These are phyloP conservation scores for Trichosporon ovoides DNA, from an alignment of 1,284 basidiomycete species.

Conservation along the genomic window DNA sequence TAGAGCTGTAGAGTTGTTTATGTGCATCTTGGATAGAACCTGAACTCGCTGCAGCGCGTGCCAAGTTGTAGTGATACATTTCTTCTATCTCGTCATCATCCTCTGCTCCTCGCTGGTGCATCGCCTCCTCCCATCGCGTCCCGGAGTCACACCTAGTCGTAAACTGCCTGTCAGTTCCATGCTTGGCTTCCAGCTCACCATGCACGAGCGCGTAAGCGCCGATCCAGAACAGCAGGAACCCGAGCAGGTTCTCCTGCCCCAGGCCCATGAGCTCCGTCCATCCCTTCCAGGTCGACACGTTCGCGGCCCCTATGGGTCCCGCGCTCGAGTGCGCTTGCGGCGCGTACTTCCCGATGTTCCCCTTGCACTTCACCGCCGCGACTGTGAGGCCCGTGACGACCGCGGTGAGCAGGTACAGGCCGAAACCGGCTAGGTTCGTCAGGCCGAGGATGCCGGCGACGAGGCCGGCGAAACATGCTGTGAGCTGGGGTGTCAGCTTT, in stretches of 20 bases:
- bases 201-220: slow-evolving; percentile 60
- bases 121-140: no score
- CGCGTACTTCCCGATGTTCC: slow-evolving; percentile 43
- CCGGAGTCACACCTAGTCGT: slow-evolving; percentile 11
- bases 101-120: no score
- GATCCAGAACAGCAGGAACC: slow-evolving; percentile 83
- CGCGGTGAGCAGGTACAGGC: slow-evolving; percentile 65
- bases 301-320: slow-evolving; percentile 46
- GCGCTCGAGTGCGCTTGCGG: slow-evolving; percentile 29
- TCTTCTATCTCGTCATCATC: no score
- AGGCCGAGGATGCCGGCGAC: slow-evolving; percentile 79
- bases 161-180: slow-evolving; percentile 14
- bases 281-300: slow-evolving; percentile 29
- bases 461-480: slow-evolving; percentile 75
- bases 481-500: slow-evolving; percentile 49
- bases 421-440: slow-evolving; percentile 73
- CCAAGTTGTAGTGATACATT: no score
- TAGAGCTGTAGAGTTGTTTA: no score
- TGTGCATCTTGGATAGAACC: no score
- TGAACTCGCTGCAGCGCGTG: no score
- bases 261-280: slow-evolving; percentile 64
- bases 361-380: slow-evolving; percentile 64
- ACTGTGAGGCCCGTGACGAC: slow-evolving; percentile 62
- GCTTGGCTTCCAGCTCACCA: slow-evolving; percentile 10
- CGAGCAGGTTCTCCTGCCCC: slow-evolving; percentile 77